These are phyloP conservation scores for Lycium barbarum DNA, from an alignment of 257 asterid species.

Conservation along the genomic window DNA sequence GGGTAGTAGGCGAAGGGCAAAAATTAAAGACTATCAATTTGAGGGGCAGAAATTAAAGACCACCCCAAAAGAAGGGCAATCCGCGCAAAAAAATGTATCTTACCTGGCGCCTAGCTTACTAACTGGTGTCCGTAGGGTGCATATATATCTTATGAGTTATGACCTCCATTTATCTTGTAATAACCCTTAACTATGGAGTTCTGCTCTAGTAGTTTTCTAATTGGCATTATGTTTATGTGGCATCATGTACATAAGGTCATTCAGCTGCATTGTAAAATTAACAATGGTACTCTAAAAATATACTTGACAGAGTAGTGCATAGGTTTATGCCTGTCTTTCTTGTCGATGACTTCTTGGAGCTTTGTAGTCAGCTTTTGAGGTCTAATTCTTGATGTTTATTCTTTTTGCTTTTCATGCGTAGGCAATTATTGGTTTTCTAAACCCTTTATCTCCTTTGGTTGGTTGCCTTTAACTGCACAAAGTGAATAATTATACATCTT, in stretches of 20 bases:
- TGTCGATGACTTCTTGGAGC: background rate
- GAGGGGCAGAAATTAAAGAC: no score
- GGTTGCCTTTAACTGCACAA: background rate
- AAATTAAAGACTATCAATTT: no score
- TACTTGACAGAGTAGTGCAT: background rate
- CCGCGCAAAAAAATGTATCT: no score
- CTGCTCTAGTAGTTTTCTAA: background rate
- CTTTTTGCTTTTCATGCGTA: conserved; percentile 38
- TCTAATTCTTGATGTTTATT: background rate
- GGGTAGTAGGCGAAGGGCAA: no score
- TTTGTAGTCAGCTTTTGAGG: background rate
- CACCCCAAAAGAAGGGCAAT: no score
- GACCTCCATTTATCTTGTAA: background rate
- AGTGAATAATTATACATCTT: no score
- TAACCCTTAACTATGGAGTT: background rate
- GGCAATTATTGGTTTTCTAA: conserved; percentile 41
- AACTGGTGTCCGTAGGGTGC: background rate
- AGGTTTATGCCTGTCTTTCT: background rate
- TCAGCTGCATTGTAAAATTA: background rate
- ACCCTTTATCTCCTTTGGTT: no score
- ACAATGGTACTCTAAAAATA: background rate
- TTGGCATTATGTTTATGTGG: background rate
- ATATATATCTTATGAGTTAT: background rate
- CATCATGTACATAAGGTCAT: background rate
- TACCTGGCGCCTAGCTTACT: background rate